Evolutionary conservation across 371 early-diverging fungal genomes (phyloP).

Genomic region (Lichtheimia ornata): DNA sequence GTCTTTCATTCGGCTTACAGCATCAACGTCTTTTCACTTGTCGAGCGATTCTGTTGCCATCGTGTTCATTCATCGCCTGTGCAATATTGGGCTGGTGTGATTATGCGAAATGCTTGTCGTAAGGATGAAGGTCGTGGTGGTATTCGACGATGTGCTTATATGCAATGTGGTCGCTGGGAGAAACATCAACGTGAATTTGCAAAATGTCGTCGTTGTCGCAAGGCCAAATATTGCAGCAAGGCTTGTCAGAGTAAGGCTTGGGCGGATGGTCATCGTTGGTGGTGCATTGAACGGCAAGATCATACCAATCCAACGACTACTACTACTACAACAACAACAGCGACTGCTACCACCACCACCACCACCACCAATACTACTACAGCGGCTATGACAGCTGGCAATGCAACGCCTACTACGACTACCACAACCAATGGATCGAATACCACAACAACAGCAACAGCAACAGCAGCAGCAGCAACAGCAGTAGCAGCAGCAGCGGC

Average conservation of each 20-base stretch:
- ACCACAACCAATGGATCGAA: not conserved
- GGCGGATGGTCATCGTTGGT: constrained; percentile 78
- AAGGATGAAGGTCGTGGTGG: constrained; percentile 74
- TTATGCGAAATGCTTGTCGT: constrained; percentile 82
- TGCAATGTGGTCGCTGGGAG: constrained; percentile 77
- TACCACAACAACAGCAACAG: constrained; percentile 3
- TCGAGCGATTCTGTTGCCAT: constrained; percentile 68
- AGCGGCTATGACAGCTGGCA: not conserved
- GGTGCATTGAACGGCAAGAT: constrained; percentile 67
- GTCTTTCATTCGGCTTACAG: constrained; percentile 63
- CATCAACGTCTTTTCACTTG: constrained; percentile 72
- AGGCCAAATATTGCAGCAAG: constrained; percentile 81
- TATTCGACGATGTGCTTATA: constrained; percentile 74
- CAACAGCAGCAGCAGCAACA: constrained; percentile 5
- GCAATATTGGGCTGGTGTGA: constrained; percentile 79
- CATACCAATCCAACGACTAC: not conserved
- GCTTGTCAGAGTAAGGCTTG: constrained; percentile 75
- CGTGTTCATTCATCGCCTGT: constrained; percentile 30
- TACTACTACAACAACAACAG: no score
- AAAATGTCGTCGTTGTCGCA: constrained; percentile 80
- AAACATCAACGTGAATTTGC: constrained; percentile 72
- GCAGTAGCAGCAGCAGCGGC: constrained; percentile 1
- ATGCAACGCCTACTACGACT: not conserved
- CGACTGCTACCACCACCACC: not conserved
- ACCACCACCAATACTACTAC: not conserved